Base-by-base conservation (phyloP, 2,329 filamentous ascomycete species). In the Ophiostoma ips region DNA sequence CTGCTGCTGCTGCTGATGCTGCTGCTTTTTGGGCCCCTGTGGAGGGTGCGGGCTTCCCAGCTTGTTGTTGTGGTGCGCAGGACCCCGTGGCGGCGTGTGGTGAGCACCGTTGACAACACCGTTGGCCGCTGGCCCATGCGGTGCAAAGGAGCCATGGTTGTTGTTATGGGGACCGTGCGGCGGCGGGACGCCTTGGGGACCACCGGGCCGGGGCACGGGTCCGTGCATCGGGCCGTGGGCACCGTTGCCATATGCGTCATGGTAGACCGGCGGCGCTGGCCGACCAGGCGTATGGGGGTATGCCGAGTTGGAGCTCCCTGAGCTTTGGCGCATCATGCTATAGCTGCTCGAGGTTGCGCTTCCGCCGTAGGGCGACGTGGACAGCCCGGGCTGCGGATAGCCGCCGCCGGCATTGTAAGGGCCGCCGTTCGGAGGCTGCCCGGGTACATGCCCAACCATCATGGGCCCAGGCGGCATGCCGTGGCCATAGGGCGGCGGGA, bases 291-390 rank as follows among this genome's bases (percentile, higher is more conserved):
- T 62, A 10, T 63, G 60, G 50, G 75, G 70, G 52, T 77, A 77
- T 6, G 71, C 64, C 24, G 71, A 69, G 50, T 75, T 65, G 8
- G 74, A 76, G 53, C 65, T 74, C 60, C 71, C 76, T 2, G 75
- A 77, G 21, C 71, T 70, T 57, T 79, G 75, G 24, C 75, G 70
- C 48, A 66, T 69, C 75, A 79, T 79, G 41, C 68, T 67, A 52
- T 77, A 79, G 10, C 70, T 67, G 10, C 16, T 34, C 5, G 55
- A 30, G 18, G 66, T 64, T 0, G 57, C 62, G 11, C 60, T 64
- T 19, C 60, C 63, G 50, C 66, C 67, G 48, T 73, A 76, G 2
- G 69, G 65, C 50, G 66, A 65, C n/a, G 69, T 49, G 2, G 51
- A 41, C 4, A 51, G 21, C 3, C 52, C 53, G 10, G 68, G 63